Evolutionary conservation across 106 monocot species (phyloP).

Genomic region (Vanilla planifolia): DNA sequence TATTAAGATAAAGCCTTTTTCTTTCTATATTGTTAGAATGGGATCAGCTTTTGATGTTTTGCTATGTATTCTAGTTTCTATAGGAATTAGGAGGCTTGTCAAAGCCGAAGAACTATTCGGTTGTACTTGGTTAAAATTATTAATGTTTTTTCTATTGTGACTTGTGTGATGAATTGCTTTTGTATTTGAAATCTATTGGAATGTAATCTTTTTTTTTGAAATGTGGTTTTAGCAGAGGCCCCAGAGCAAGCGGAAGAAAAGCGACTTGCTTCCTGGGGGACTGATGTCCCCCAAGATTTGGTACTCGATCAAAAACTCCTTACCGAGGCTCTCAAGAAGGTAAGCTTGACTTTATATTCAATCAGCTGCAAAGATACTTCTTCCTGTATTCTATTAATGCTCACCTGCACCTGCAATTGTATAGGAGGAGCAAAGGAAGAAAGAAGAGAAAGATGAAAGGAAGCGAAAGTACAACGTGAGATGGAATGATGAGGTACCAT

Average conservation of each 20-base stretch:
- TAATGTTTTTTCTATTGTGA: not conserved
- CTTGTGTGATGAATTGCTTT: not conserved
- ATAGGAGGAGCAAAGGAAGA: constrained; percentile 83
- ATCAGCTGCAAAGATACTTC: too few species aligned
- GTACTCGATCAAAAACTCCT: constrained; percentile 68
- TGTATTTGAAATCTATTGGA: not conserved
- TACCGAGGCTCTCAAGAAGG: constrained; percentile 76
- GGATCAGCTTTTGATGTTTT: too few species aligned
- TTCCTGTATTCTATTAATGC: too few species aligned
- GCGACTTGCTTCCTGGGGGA: constrained; percentile 78
- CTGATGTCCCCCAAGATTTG: constrained; percentile 77
- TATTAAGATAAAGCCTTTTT: too few species aligned
- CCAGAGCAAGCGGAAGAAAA: constrained; percentile 55
- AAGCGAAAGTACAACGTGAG: constrained; percentile 92
- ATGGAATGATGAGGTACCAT: constrained; percentile 71
- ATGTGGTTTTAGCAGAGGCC: constrained; percentile 30
- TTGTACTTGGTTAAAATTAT: not conserved
- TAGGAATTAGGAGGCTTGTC: too few species aligned
- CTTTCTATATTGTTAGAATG: too few species aligned
- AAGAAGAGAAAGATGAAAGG: constrained; percentile 85
- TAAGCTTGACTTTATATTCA: not conserved
- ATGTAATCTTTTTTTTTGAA: constrained; percentile 1
- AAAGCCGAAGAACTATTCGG: too few species aligned
- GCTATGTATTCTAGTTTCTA: too few species aligned
- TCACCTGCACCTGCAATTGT: not conserved